A percentile compares a stretch with the other conserved stretches of the same genome.
phyloP scores from a whole-genome alignment of 192 early-diverging fungal genomes.

The Lobosporangium transversale region DNA sequence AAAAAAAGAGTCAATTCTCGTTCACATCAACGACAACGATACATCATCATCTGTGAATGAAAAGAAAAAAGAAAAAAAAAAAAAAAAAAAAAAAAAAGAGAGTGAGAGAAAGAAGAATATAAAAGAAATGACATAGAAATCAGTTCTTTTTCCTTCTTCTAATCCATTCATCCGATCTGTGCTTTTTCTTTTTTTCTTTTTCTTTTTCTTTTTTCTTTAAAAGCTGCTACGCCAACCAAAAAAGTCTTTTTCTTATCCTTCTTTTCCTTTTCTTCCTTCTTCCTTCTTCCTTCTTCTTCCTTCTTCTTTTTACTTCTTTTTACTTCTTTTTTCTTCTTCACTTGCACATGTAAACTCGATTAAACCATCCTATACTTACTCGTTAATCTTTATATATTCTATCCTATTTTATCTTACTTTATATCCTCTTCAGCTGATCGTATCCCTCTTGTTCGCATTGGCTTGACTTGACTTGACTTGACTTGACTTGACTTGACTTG shows the following conservation, averaged over 20 bases:
- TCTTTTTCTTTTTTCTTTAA: too few relatives aligned
- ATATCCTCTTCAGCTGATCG: too few relatives aligned
- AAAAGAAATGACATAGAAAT: neutral
- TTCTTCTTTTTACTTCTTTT: neutral
- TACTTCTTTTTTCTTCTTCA: too few relatives aligned
- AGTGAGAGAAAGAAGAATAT: neutral
- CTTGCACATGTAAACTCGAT: too few relatives aligned
- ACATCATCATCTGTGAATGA: neutral
- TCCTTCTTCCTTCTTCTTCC: neutral
- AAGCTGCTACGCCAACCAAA: too few relatives aligned
- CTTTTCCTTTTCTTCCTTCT: neutral
- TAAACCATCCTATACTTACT: too few relatives aligned
- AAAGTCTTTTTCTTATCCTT: neutral
- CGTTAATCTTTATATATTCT: too few relatives aligned
- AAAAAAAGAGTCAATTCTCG: neutral
- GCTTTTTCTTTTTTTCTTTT: neutral
- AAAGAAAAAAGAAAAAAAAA: neutral
- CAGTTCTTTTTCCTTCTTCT: neutral
- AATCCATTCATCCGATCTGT: neutral
- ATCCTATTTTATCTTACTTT: too few relatives aligned
- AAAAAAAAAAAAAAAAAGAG: neutral
- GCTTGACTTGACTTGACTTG: too few relatives aligned
- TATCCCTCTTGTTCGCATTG: too few relatives aligned
- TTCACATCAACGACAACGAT: neutral
- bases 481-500: too few relatives aligned